These are phyloP conservation scores for Solanum dulcamara DNA, from an alignment of 257 asterid genomes.

Conservation along the genomic window DNA sequence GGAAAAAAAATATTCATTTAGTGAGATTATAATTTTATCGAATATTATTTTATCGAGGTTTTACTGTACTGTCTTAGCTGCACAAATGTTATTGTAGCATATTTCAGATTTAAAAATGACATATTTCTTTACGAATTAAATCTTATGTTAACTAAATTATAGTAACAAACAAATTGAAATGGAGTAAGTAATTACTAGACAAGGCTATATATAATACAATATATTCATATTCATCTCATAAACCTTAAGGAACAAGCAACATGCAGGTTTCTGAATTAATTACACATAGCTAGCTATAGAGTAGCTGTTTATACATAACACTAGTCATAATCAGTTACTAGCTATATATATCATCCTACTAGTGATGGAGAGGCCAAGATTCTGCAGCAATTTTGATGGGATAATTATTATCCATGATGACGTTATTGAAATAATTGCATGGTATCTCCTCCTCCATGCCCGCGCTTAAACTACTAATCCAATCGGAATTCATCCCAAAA, in stretches of 20 bases:
- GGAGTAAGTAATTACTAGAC: neutral
- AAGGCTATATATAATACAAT: neutral
- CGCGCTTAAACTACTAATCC: neutral
- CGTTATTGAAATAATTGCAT: neutral
- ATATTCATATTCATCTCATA: too few relatives aligned
- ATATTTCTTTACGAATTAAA: neutral
- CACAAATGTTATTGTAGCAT: neutral
- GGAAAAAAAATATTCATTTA: too few relatives aligned
- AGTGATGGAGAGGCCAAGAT: slow-evolving; percentile 23
- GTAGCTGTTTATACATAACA: neutral
- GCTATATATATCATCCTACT: neutral
- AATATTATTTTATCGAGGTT: too few relatives aligned
- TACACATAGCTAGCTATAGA: neutral
- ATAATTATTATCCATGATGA: neutral
- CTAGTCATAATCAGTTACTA: neutral
- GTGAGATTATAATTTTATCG: too few relatives aligned
- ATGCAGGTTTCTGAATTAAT: neutral
- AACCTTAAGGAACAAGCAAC: neutral
- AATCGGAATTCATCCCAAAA: neutral
- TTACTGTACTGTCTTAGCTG: too few relatives aligned
- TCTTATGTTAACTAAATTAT: neutral
- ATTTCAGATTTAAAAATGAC: too few relatives aligned
- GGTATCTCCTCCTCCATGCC: neutral
- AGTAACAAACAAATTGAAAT: neutral
- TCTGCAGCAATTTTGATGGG: slow-evolving; percentile 14